Evolutionary conservation across 257 asterid genomes (phyloP), one percentile per base, ranked within the genome.

Genomic region (Echium plantagineum): DNA sequence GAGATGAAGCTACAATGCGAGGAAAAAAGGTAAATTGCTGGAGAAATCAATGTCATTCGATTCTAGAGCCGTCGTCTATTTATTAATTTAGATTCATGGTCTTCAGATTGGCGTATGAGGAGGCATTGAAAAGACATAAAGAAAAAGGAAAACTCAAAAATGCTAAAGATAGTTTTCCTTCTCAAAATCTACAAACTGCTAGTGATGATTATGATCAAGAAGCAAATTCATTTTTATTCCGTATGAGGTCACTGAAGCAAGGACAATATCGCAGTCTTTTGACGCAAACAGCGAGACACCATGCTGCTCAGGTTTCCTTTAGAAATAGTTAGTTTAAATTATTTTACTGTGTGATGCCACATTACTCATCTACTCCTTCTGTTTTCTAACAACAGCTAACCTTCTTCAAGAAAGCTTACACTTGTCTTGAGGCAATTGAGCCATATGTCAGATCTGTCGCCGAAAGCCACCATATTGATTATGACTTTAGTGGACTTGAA

Each of bases 211-310:
- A 84, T 64, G 98, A 83, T 18, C 94, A 82, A 70, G 97, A 87
- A 77, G 95, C 94, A 64, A 83, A 86, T 69, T 75, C 86, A 26
- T 87, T 89, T 59, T 85, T 93, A 56, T 83, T 93, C 71, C 97
- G 97, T 52, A 89, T 93, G 98, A 85, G 86, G 72, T 93, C 98
- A 47, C 83, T 93, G 65, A 86, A 79, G 74, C 97, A 84, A 83
- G 98, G 97, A 63, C 98, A 93, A 78, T 82, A 95, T 60, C 96
- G 87, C 63, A 93, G 94, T 74, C 89, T 93, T 71, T 77, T 93
- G 52, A 89, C 97, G 4, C 97, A 89, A 81, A 94, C 94, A 69
- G 82, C 96, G 69, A 81, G 98, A 35, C 98, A 93, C 73, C 95
- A 93, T 80, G 95, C 97, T 78, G 97, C 94, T n/a, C 98, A 91